Conservation (phyloP, 2,329 filamentous ascomycete species). For the Fusarium redolens region DNA sequence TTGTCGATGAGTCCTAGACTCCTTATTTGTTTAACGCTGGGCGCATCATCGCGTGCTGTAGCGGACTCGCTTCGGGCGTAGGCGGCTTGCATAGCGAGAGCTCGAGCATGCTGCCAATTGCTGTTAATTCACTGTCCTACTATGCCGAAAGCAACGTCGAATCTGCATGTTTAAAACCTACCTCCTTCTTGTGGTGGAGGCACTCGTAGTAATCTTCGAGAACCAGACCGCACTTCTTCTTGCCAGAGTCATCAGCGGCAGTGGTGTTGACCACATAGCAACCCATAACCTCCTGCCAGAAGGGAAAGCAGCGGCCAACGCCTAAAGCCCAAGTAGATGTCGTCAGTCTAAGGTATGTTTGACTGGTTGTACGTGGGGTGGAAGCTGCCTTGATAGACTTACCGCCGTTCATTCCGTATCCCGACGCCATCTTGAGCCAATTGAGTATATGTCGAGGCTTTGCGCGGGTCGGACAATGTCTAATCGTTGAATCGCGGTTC, state of each 20-base stretch:
- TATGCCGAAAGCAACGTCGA: not conserved
- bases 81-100: slow-evolving; percentile 81
- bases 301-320: slow-evolving; percentile 90
- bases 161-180: slow-evolving; percentile 57
- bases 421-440: slow-evolving; percentile 75
- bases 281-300: slow-evolving; percentile 98
- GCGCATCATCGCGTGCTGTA: slow-evolving; percentile 81
- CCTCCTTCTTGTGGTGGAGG: slow-evolving; percentile 99
- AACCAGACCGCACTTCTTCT: slow-evolving; percentile 85
- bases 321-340: slow-evolving; percentile 54
- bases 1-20: slow-evolving; percentile 86
- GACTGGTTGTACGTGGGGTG: not conserved
- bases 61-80: slow-evolving; percentile 84
- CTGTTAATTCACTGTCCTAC: slow-evolving; percentile 23
- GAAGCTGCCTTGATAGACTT: slow-evolving; percentile 50
- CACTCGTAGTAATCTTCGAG: slow-evolving; percentile 99
- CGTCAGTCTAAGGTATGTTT: slow-evolving; percentile 36
- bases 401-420: slow-evolving; percentile 86
- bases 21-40: slow-evolving; percentile 86
- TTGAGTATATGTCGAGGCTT: slow-evolving; percentile 45
- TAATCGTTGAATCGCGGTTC: slow-evolving; percentile 41
- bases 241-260: slow-evolving; percentile 80
- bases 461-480: slow-evolving; percentile 37
- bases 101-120: slow-evolving; percentile 76
- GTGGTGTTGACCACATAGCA: slow-evolving; percentile 97